Evolutionary conservation across 2,329 filamentous ascomycete genomes (phyloP), one percentile per base, ranked within the genome.

Genomic region (Cladosporium sp.): DNA sequence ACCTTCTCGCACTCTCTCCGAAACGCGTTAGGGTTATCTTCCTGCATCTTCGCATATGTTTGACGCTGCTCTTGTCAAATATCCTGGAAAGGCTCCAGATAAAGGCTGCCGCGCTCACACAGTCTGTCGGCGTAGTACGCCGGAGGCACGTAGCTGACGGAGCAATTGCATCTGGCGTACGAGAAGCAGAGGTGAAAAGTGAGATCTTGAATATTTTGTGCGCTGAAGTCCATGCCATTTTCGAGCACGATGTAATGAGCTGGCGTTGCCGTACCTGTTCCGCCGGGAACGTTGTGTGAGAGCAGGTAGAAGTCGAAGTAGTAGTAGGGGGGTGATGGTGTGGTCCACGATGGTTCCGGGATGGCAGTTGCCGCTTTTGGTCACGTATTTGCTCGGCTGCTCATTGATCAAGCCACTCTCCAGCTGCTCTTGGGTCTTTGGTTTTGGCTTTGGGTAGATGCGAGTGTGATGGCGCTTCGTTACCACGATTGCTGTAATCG

Each of bases 221-320:
- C 24, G 27, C 11, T 13, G 3, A 43, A 17, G 3, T 32, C 9
- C 47, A 43, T 51, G 2, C 17, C 30, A 9, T 54, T 43, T 34
- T 52, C 22, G 2, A 47, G 42, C 27, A 81, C 70, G 0, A 91
- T 85, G 64, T 95, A 95, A 62, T 93, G 89, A 0, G 86, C 86
- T 0, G 89, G 86, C 0, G 86, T 80, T 1, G 88, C 87, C 0
- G 89, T 95, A 0, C 88, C 89, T 65, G 90, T 80, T 4, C 93
- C 7, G 5, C 27, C 48, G 17, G 47, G 34, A 1, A 39, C 37
- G 7, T 22, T 19, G 44, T 61, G 58, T 15, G 57, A 55, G 13
- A 56, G 57, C 7, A 59, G 55, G 37, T 43, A 59, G 45, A 59
- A 59, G 47, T 60, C 58, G 39, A 52, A 53, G 50, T 38, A 43